Base-by-base conservation (phyloP, 2,329 filamentous ascomycete species). In the Exophiala bonariae region DNA sequence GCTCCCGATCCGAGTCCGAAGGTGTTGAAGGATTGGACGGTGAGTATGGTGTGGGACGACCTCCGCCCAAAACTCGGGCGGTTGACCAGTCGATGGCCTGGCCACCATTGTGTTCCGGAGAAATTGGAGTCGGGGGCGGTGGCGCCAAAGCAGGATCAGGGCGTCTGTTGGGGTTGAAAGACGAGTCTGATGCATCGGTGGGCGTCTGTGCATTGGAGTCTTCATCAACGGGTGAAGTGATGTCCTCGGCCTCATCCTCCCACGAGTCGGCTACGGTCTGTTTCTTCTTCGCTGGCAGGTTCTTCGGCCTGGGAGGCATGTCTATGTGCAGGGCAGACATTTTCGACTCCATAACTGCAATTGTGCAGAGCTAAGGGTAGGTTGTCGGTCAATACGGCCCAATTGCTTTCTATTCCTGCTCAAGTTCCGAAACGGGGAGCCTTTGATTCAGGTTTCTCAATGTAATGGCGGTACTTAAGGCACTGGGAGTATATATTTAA, bases 41-140 rank as follows among this genome's bases (percentile, higher is more conserved):
- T 7, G 42, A 41, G n/a, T 46, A 47, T 20, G 54, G 49, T 17
- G 37, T 50, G 28, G 44, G 49, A 18, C 44, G 55, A 18, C 54
- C 41, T 45, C 53, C 39, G 47, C 55, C 43, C 44, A 58, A 44
- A 1, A 57, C 49, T 36, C 51, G 39, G n/a, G 54, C 54, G 18
- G 54, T 41, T 18, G 49, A 40, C 54, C 54, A 57, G 39, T 57
- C 51, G 13, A 55, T 52, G 28, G 44, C 47, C 28, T 52, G 49
- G 8, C 22, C 39, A 17, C 46, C 44, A 16, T 37, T 30, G 22
- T 23, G 31, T 23, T 46, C 23, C 3, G 82, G 79, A 0, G 81
- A 81, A 56, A 81, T 78, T 9, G 86, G 85, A 1, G 83, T 88
- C 0, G 85, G 82, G 2, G 85, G 85, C 20, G 85, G 85, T 16